These are phyloP conservation scores for Allantophomopsis lycopodina DNA, from an alignment of 2,329 filamentous ascomycete species.

Conservation along the genomic window DNA sequence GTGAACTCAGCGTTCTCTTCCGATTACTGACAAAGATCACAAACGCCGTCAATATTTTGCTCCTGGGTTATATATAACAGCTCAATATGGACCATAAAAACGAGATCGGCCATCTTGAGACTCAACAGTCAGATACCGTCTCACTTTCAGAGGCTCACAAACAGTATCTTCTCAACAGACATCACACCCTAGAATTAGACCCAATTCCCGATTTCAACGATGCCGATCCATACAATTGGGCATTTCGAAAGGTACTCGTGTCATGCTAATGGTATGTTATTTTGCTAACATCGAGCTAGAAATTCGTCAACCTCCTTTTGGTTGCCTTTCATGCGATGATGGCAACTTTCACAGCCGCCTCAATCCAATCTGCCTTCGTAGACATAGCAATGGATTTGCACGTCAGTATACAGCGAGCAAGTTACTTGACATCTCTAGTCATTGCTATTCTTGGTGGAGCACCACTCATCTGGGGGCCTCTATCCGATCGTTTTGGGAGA, in stretches of 20 bases:
- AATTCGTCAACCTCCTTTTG: constrained; percentile 30
- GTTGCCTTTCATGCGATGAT: constrained; percentile 38
- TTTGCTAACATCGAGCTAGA: constrained; percentile 17
- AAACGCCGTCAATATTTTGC: too few species aligned
- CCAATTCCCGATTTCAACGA: constrained; percentile 31
- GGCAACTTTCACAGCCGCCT: constrained; percentile 34
- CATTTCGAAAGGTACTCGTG: constrained; percentile 28
- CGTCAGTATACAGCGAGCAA: constrained; percentile 25
- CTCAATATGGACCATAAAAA: too few species aligned
- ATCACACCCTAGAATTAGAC: constrained; percentile 37
- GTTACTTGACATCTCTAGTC: constrained; percentile 35
- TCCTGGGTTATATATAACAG: too few species aligned
- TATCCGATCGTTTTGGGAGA: constrained; percentile 34
- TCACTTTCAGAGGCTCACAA: constrained; percentile 27
- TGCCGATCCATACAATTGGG: constrained; percentile 40
- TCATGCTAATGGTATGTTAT: background rate
- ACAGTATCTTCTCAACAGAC: constrained; percentile 32
- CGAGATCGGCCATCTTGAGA: too few species aligned
- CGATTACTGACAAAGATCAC: too few species aligned
- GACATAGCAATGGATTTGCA: constrained; percentile 29
- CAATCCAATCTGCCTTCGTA: constrained; percentile 34
- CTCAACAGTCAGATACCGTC: too few species aligned
- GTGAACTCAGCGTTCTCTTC: too few species aligned
- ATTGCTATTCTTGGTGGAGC: constrained; percentile 35
- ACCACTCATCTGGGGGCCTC: constrained; percentile 36